A percentile compares a stretch with the other conserved stretches of the same genome.
Evolutionary conservation across 257 asterid species (phyloP).

Genomic region (Nicotiana noctiflora): DNA sequence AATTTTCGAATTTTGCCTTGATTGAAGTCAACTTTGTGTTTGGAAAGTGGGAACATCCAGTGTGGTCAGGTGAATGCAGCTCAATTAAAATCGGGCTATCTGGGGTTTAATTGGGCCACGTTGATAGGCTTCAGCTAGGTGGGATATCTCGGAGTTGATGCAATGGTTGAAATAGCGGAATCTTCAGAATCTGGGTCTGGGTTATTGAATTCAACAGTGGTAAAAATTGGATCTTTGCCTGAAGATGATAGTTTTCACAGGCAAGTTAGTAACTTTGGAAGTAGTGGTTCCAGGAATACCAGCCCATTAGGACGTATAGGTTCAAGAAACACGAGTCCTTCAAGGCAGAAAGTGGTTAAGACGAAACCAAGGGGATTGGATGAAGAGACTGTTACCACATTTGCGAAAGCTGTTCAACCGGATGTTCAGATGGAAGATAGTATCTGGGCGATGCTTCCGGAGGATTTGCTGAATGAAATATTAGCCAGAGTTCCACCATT

Average conservation of each 20-base stretch:
- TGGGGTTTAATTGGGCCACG: slow-evolving; percentile 7
- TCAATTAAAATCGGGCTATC: slow-evolving; percentile 1
- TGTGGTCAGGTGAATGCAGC: neutral
- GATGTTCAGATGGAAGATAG: slow-evolving; percentile 94
- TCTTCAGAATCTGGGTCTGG: slow-evolving; percentile 51
- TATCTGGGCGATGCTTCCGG: slow-evolving; percentile 96
- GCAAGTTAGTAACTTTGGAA: slow-evolving; percentile 54
- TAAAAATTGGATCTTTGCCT: slow-evolving; percentile 39
- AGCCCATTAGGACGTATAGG: slow-evolving; percentile 83
- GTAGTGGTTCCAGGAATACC: slow-evolving; percentile 68
- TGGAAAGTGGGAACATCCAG: neutral
- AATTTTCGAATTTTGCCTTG: neutral
- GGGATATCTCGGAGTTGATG: slow-evolving; percentile 9
- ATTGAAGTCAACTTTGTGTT: neutral
- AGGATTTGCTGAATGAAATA: slow-evolving; percentile 82
- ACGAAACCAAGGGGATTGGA: slow-evolving; percentile 97
- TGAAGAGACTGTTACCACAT: slow-evolving; percentile 78
- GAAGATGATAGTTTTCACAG: slow-evolving; percentile 59
- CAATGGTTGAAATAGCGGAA: slow-evolving; percentile 46
- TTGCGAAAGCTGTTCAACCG: slow-evolving; percentile 53
- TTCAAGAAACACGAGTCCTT: slow-evolving; percentile 87
- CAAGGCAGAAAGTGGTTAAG: slow-evolving; percentile 68
- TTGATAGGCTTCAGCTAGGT: slow-evolving; percentile 4
- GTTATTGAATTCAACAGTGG: slow-evolving; percentile 34
- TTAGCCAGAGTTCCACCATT: slow-evolving; percentile 95